Evolutionary conservation across 192 early-diverging fungal species (phyloP).

Genomic region (Gryganskiella cystojenkinii): DNA sequence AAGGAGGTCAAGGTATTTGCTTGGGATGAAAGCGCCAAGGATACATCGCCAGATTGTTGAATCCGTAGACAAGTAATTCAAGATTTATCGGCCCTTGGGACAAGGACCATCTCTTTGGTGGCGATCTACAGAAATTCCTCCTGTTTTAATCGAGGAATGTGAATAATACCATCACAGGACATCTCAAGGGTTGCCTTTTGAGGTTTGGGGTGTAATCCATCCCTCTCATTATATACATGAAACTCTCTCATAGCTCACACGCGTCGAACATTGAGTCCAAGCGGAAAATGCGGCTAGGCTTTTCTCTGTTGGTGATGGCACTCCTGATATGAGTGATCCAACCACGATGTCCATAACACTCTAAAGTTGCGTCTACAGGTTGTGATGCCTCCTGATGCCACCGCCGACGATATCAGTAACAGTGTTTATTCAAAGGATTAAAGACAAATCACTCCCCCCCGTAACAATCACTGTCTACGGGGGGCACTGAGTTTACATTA

Average conservation of each 20-base stretch:
- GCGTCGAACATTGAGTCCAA: background rate
- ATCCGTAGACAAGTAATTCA: slow-evolving; percentile 15
- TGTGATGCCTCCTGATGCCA: slow-evolving; percentile 11
- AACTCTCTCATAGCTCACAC: no score
- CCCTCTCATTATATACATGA: slow-evolving; percentile 22
- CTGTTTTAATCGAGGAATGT: slow-evolving; percentile 8
- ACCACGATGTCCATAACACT: background rate
- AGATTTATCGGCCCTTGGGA: background rate
- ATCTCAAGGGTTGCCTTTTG: slow-evolving; percentile 27
- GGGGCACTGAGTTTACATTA: no score
- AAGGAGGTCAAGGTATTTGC: no score
- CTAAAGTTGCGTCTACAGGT: slow-evolving; percentile 8
- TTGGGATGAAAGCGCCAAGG: no score
- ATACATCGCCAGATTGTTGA: slow-evolving; percentile 11
- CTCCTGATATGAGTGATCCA: background rate
- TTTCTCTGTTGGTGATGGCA: slow-evolving; percentile 10
- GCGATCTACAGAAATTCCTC: slow-evolving; percentile 32
- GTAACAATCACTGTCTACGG: no score
- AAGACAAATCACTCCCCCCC: no score
- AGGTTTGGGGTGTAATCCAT: slow-evolving; percentile 8
- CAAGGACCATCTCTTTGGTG: slow-evolving; percentile 25
- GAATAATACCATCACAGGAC: slow-evolving; percentile 14
- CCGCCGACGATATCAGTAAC: background rate
- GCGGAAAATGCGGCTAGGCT: slow-evolving; percentile 10
- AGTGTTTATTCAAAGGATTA: slow-evolving; percentile 26